phyloP scores from a whole-genome alignment of 345 rosid species.

The Acer negundo region DNA sequence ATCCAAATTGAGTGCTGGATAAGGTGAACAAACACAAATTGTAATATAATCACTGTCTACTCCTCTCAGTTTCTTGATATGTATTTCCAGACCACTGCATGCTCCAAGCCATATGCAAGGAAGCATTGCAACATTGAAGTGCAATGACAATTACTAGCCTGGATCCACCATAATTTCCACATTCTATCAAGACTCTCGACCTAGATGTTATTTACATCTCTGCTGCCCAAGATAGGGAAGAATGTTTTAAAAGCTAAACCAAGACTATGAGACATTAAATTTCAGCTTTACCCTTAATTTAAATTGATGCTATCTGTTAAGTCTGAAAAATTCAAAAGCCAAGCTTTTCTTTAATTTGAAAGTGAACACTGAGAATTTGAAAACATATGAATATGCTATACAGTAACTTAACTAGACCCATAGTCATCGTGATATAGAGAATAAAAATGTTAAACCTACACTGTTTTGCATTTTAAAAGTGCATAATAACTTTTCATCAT shows the following conservation, averaged over 20 bases:
- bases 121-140: background rate
- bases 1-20: background rate
- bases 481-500: background rate
- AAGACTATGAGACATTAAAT: background rate
- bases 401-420: background rate
- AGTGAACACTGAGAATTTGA: background rate
- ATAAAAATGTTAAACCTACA: background rate
- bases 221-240: background rate
- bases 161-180: background rate
- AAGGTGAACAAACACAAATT: background rate
- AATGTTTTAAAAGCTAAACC: background rate
- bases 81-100: background rate
- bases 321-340: background rate
- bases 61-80: background rate
- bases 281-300: slow-evolving; percentile 5
- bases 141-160: background rate
- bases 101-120: too few relatives aligned
- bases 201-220: background rate
- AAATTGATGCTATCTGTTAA: background rate
- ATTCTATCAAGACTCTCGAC: background rate
- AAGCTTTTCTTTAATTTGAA: background rate
- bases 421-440: background rate
- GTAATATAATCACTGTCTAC: background rate
- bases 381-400: background rate
- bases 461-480: background rate